Base-by-base conservation (phyloP, 1,139 yeast genomes). In the Casaregolazyma suthepensis region DNA sequence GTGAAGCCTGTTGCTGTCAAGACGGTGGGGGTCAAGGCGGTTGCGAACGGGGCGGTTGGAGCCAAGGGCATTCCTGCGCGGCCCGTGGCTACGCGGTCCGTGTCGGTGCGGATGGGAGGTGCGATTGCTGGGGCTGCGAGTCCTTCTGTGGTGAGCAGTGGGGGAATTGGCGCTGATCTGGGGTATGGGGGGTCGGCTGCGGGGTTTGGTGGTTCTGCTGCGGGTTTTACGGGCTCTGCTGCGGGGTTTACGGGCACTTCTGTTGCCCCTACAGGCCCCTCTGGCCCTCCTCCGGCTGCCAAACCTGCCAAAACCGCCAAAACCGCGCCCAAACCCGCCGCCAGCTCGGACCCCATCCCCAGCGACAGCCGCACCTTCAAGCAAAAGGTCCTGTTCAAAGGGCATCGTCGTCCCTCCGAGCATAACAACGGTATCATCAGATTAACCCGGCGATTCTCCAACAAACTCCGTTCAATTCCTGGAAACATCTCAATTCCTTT, bases 401-500 rank as follows among this genome's bases (percentile, higher is more conserved):
- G 45, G 13, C 42, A 47, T 18, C 50, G 50, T 23, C 44, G 50
- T 2, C 23, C 50, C 4, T 43, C 50, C 9, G 50, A 47, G 31
- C 44, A 22, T 17, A 38, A 43, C 20, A 43, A 47, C n/a, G 26
- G 45, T 31, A 29, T 47, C 17, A n/a, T 47, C 45, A 47, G 38
- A 17, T 26, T 47, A 15, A 47, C 50, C 17, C 45, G 50, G 37
- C 43, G 50, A 31, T 47, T 47, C 22, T 47, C 50, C 17, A 29
- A 38, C 23, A 47, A 47, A 13, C 38, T 47, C 29, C 40, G 37
- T 84, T 88, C 65, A 80, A 78, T 57, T 81, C 94, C 63, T 89
- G 97, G 97, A 81, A 83, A 59, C 84, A 79, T 44, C 86, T 83
- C 65, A 68, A 82, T 46, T 65, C 65, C 20, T 62, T 66, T 13